Percentiles rank a stretch among this genome's conserved stretches.
Conservation (phyloP, 148 eudicot species). For the Vaccinium myrtillus region DNA sequence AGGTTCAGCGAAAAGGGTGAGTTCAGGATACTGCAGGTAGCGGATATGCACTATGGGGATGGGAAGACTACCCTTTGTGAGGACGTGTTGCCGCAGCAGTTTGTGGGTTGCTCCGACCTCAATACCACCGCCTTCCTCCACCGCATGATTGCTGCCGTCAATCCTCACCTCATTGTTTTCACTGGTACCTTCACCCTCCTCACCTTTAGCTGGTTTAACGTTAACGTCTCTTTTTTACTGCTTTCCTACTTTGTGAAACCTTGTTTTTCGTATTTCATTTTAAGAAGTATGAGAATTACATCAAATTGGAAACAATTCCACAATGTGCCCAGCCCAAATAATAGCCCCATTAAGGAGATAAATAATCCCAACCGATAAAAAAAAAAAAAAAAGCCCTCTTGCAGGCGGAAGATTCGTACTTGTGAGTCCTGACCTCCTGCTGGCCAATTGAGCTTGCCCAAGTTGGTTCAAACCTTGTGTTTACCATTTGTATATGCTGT, state of each 20-base stretch:
- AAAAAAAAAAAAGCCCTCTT: too few species aligned
- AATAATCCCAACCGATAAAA: too few species aligned
- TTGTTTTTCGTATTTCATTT: too few species aligned
- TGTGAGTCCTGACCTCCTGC: too few species aligned
- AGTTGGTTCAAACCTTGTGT: neutral
- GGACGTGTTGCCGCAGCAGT: conserved; percentile 64
- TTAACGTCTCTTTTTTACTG: neutral
- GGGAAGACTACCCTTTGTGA: conserved; percentile 57
- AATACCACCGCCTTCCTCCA: conserved; percentile 72
- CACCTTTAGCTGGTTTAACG: neutral
- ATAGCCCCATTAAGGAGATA: too few species aligned
- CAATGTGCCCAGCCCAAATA: too few species aligned
- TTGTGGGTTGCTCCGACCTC: conserved; percentile 67
- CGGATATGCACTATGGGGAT: conserved; percentile 89
- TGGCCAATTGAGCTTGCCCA: too few species aligned
- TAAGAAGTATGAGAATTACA: too few species aligned
- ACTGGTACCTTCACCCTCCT: conserved; percentile 43
- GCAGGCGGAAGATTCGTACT: too few species aligned
- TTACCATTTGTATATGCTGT: neutral
- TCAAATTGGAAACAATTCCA: too few species aligned
- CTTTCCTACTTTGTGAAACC: neutral
- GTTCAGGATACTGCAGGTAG: conserved; percentile 87
- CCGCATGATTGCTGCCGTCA: conserved; percentile 69
- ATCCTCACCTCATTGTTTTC: conserved; percentile 82
- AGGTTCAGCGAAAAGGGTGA: conserved; percentile 61